Evolutionary conservation across 306 rosid genomes (phyloP).

Genomic region (Cucumis hystrix): DNA sequence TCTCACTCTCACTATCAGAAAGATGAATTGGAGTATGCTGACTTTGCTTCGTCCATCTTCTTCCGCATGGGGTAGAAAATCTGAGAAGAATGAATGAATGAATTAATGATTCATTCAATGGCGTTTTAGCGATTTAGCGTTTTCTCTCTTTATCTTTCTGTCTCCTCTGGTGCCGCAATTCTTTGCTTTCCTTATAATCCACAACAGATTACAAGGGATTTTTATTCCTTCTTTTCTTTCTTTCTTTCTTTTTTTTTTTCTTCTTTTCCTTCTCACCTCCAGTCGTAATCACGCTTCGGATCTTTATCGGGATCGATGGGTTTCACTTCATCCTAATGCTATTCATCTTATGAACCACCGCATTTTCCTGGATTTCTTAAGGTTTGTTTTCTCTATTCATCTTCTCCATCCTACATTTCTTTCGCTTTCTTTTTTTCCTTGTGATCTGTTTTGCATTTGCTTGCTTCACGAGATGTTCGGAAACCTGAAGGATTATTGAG

Average conservation of each 20-base stretch:
- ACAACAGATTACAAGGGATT: conserved; percentile 9
- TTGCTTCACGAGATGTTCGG: not conserved
- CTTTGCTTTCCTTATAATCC: conserved; percentile 64
- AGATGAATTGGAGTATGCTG: not conserved
- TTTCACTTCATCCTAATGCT: not conserved
- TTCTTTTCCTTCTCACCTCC: not conserved
- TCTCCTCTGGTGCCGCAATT: conserved; percentile 20
- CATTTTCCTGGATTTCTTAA: conserved; percentile 1
- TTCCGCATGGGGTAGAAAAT: not conserved
- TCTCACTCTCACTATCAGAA: not conserved
- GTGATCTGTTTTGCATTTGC: not conserved
- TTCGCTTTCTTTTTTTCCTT: not conserved
- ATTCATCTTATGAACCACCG: not conserved
- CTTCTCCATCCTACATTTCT: not conserved
- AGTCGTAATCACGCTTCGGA: conserved; percentile 24
- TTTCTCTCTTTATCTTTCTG: conserved; percentile 1
- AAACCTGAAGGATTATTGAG: not conserved
- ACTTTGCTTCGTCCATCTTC: not conserved
- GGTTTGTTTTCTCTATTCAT: not conserved
- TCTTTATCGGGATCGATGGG: conserved; percentile 31
- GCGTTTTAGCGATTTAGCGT: not conserved
- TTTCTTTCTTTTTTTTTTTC: not conserved
- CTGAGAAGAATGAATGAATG: not conserved
- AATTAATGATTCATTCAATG: conserved; percentile 10
- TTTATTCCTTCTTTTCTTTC: conserved; percentile 1